Base-by-base conservation (phyloP, 805 yeast genomes). In the Lachancea sp. region DNA sequence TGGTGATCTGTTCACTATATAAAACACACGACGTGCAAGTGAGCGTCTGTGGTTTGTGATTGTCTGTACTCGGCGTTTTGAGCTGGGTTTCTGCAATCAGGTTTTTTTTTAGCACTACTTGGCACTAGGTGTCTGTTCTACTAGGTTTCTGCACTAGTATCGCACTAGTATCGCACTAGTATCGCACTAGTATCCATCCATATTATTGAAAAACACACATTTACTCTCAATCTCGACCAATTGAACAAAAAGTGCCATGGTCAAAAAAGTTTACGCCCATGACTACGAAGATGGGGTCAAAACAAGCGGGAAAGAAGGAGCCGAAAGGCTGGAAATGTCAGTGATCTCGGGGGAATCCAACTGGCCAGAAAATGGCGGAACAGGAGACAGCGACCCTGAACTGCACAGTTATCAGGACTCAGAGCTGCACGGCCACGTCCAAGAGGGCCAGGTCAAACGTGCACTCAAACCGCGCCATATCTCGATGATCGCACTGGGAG, bases 401-500 rank as follows among this genome's bases (percentile, higher is more conserved):
- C 5, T 11, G 19, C 25, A 13, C 39, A 36, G 39, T 19, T n/a
- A 12, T 31, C 39, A 36, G 39, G 31, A 15, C 31, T 36, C 39
- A 8, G 31, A 36, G 15, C 19, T 36, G 13, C 39, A 62, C 38
- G 64, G 65, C 16, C 62, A 61, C 20, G 52, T 58, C 30, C 64
- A 59, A 13, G 68, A 67, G 38, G 61, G 66, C 17, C 72, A 75
- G 52, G 79, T 77, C 44, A 74, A 74, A 53, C 68, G 86, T 60
- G 74, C 71, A 30, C 68, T 82, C 49, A 78, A 78, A 54, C 75
- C 81, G 18, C 69, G 87, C 56, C 85, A 80, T 52, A 75, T 81
- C 31, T 73, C 82, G 26, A 80, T 82, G 85, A 77, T 81, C 56
- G 85, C 86, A 38, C 67, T 81, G 20, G 88, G 87, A 48, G 87